These are phyloP conservation scores for Macrolepiota dolichaula DNA, from an alignment of 768 basidiomycete species.

Conservation along the genomic window DNA sequence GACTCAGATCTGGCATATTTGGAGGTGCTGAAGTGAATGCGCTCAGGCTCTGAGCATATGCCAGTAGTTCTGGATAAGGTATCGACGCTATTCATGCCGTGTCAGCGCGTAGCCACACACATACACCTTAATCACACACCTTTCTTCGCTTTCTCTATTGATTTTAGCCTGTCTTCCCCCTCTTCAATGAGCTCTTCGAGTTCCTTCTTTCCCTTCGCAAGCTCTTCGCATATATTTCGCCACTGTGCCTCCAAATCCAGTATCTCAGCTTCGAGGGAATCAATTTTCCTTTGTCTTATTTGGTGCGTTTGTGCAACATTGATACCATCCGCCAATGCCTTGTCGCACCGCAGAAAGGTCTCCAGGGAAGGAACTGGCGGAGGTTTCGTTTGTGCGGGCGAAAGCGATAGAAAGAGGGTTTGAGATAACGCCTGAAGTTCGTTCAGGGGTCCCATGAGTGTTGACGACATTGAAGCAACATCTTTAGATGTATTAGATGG, in stretches of 20 bases:
- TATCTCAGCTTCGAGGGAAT: conserved; percentile 68
- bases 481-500: conserved; percentile 15
- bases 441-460: conserved; percentile 59
- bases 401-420: conserved; percentile 69
- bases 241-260: conserved; percentile 62
- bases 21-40: conserved; percentile 88
- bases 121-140: conserved; percentile 37
- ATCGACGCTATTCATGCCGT: conserved; percentile 52
- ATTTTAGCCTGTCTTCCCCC: conserved; percentile 68
- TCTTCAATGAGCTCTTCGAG: conserved; percentile 70
- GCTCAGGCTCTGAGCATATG: conserved; percentile 82
- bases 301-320: conserved; percentile 69
- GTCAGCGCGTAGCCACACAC: conserved; percentile 3
- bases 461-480: conserved; percentile 52
- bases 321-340: conserved; percentile 61
- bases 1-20: conserved; percentile 73
- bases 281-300: conserved; percentile 70
- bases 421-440: conserved; percentile 63
- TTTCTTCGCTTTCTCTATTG: conserved; percentile 68
- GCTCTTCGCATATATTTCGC: conserved; percentile 61
- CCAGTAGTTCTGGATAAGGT: conserved; percentile 78
- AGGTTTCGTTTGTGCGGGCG: conserved; percentile 60
- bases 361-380: conserved; percentile 57
- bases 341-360: conserved; percentile 62
- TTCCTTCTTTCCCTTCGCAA: conserved; percentile 65